Evolutionary conservation across 306 rosid genomes (phyloP).

Genomic region (Arachis stenosperma): DNA sequence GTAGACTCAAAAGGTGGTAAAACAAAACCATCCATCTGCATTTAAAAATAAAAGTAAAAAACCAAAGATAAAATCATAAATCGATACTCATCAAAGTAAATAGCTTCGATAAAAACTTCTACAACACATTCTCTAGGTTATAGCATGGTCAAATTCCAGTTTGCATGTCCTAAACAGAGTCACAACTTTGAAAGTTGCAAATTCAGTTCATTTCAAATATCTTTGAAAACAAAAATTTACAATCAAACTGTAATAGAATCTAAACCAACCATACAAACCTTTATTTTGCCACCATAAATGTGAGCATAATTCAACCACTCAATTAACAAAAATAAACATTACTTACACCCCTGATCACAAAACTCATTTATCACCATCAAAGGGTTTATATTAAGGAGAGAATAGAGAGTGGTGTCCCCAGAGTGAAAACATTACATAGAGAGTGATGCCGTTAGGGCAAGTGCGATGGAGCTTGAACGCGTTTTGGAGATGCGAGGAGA

Average conservation of each 20-base stretch:
- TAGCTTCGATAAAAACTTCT: not conserved
- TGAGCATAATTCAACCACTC: not conserved
- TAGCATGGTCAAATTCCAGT: not conserved
- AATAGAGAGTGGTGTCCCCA: no score
- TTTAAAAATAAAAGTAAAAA: not conserved
- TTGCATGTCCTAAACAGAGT: not conserved
- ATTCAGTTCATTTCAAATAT: not conserved
- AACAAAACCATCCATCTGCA: slow-evolving; percentile 93
- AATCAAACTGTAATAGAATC: not conserved
- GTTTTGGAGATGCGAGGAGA: slow-evolving; percentile 54
- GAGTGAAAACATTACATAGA: slow-evolving; percentile 49
- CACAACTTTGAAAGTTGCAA: not conserved
- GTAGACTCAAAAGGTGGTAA: slow-evolving; percentile 90
- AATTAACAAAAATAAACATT: not conserved
- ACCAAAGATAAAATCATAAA: not conserved
- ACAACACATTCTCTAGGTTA: not conserved
- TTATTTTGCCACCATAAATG: not conserved
- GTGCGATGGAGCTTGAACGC: slow-evolving; percentile 62
- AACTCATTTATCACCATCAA: no score
- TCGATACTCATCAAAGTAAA: not conserved
- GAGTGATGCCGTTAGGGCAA: slow-evolving; percentile 72
- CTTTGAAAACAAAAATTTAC: not conserved
- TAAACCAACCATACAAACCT: not conserved
- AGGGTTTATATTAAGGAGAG: no score
- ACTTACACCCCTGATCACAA: not conserved